phyloP scores from a whole-genome alignment of 257 asterid genomes.

The Petunia secreta region DNA sequence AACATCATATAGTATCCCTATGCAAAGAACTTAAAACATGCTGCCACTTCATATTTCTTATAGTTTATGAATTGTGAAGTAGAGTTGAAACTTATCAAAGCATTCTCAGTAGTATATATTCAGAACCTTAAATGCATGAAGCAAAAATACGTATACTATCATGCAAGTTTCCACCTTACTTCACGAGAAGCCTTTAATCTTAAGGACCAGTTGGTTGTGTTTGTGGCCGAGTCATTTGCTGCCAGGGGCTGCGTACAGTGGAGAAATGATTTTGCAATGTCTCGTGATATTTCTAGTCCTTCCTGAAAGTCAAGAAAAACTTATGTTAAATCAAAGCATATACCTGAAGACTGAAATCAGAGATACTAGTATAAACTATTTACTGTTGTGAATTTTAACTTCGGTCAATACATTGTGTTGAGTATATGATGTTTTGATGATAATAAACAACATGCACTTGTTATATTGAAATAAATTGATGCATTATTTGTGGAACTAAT shows the following conservation, averaged over 20 bases:
- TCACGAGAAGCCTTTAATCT: slow-evolving; percentile 97
- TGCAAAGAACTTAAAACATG: background rate
- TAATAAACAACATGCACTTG: too few relatives aligned
- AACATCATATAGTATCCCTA: background rate
- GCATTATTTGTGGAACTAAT: too few relatives aligned
- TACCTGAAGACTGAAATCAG: background rate
- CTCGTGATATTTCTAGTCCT: slow-evolving; percentile 63
- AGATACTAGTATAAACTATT: background rate
- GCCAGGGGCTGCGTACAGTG: slow-evolving; percentile 29
- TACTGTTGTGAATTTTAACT: slow-evolving; percentile 4
- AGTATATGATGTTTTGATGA: too few relatives aligned
- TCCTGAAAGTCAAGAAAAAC: slow-evolving; percentile 49
- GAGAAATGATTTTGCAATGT: slow-evolving; percentile 36
- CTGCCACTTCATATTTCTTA: background rate
- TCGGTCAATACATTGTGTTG: background rate
- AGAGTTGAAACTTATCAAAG: background rate
- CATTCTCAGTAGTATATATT: background rate
- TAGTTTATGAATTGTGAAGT: background rate
- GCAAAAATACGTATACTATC: slow-evolving; percentile 27
- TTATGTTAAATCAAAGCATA: background rate
- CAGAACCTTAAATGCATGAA: slow-evolving; percentile 21
- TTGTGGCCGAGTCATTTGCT: slow-evolving; percentile 35
- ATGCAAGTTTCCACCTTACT: slow-evolving; percentile 74
- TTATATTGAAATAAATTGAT: too few relatives aligned
- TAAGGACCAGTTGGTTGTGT: slow-evolving; percentile 57